A percentile compares a stretch with the other conserved stretches of the same genome.
Conservation (phyloP, 1,139 yeast species). For the Pichia sp. region DNA sequence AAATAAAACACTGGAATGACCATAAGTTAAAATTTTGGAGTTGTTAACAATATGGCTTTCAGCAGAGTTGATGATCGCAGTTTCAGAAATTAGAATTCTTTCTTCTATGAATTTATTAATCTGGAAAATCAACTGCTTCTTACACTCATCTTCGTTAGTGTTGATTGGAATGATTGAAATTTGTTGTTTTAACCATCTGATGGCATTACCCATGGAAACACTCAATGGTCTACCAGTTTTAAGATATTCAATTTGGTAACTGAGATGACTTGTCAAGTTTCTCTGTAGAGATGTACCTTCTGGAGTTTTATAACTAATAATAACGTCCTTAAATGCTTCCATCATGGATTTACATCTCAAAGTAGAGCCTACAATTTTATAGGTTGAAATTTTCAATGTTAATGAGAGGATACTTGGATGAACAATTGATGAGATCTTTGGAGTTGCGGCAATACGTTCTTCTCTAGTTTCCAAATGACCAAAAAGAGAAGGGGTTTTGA, state of each 20-base stretch:
- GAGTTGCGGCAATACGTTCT: constrained; percentile 62
- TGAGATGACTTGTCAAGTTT: constrained; percentile 78
- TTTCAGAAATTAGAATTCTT: constrained; percentile 76
- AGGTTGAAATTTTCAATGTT: constrained; percentile 75
- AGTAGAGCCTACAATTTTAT: constrained; percentile 83
- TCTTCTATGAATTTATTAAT: constrained; percentile 82
- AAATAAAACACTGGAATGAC: constrained; percentile 77
- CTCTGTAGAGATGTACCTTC: constrained; percentile 78
- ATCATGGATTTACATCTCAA: constrained; percentile 82
- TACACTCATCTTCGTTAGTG: constrained; percentile 65
- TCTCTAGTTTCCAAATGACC: constrained; percentile 83
- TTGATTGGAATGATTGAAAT: constrained; percentile 74
- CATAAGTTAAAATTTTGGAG: constrained; percentile 79
- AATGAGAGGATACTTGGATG: constrained; percentile 82
- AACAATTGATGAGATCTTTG: constrained; percentile 57
- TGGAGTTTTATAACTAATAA: constrained; percentile 78
- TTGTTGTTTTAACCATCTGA: constrained; percentile 93
- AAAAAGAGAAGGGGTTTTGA: constrained; percentile 57
- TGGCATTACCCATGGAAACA: constrained; percentile 95
- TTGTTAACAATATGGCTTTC: constrained; percentile 69
- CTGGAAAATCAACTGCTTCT: constrained; percentile 50
- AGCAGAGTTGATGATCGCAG: constrained; percentile 76
- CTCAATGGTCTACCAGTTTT: constrained; percentile 89
- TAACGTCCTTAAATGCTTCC: constrained; percentile 74
- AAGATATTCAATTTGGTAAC: constrained; percentile 91